Conservation (phyloP, 2,329 filamentous ascomycete genomes). For the Knufia petricola region DNA sequence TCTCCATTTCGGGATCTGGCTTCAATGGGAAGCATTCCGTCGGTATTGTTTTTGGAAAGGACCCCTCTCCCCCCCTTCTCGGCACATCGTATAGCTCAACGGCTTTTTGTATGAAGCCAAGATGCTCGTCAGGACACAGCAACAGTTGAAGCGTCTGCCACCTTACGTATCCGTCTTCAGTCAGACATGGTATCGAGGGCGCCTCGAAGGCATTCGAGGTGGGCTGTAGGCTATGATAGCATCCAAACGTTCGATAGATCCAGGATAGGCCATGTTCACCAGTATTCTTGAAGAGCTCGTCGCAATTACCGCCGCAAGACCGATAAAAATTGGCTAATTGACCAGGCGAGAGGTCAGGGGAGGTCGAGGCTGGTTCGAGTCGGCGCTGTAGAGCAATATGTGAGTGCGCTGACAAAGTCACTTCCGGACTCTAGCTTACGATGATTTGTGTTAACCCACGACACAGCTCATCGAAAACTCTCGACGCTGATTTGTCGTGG, state of each 20-base stretch:
- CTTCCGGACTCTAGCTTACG: constrained; percentile 41
- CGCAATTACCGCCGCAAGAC: constrained; percentile 64
- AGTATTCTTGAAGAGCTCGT: constrained; percentile 68
- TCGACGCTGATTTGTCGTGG: constrained; percentile 57
- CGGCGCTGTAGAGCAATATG: constrained; percentile 15
- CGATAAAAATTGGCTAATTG: constrained; percentile 72
- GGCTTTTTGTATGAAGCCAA: constrained; percentile 70
- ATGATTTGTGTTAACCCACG: constrained; percentile 60
- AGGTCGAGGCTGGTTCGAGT: constrained; percentile 22
- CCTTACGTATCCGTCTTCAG: constrained; percentile 72
- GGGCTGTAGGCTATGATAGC: constrained; percentile 77
- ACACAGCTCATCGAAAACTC: constrained; percentile 57
- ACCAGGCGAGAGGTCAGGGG: constrained; percentile 43
- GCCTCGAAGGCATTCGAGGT: constrained; percentile 57
- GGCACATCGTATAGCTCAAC: constrained; percentile 67
- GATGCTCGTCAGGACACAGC: constrained; percentile 78
- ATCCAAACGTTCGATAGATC: constrained; percentile 86
- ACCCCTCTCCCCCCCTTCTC: constrained; percentile 57
- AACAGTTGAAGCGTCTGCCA: constrained; percentile 91
- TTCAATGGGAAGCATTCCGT: constrained; percentile 61
- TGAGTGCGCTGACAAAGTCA: not conserved
- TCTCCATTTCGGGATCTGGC: constrained; percentile 69
- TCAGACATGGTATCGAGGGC: constrained; percentile 74
- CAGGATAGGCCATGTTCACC: constrained; percentile 69
- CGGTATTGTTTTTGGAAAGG: constrained; percentile 53